Percentiles rank a stretch among this genome's conserved stretches.
Conservation (phyloP, 306 rosid genomes). For the Cucumis hystrix region DNA sequence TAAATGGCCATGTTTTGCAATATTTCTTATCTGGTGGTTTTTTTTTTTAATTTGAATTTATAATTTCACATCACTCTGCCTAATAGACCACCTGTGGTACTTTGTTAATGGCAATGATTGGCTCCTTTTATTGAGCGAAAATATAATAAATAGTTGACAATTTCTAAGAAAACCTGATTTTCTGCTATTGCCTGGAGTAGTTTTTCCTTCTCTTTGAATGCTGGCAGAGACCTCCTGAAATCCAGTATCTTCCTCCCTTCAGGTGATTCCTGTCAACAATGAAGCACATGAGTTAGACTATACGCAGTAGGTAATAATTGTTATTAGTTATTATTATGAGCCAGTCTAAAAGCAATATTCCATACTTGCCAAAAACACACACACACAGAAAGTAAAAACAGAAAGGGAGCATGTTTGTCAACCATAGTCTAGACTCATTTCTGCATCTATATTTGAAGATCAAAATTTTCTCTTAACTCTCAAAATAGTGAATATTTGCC, state of each 20-base stretch:
- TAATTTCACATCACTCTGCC: background rate
- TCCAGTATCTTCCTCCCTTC: constrained; percentile 42
- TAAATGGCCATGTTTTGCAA: background rate
- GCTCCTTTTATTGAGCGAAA: background rate
- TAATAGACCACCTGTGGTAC: background rate
- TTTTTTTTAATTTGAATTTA: background rate
- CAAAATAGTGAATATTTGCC: background rate
- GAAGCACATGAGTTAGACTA: background rate
- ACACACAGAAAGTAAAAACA: background rate
- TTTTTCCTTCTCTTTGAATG: constrained; percentile 38
- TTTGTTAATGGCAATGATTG: background rate
- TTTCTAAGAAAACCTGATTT: constrained; percentile 29
- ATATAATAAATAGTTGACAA: background rate
- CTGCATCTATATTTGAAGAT: background rate
- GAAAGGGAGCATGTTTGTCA: background rate
- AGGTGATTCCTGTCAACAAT: constrained; percentile 34
- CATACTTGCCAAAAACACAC: background rate
- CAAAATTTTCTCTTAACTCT: background rate
- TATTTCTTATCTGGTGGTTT: background rate
- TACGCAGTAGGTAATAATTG: background rate
- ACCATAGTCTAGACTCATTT: background rate
- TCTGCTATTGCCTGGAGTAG: constrained; percentile 43
- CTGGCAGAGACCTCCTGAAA: constrained; percentile 36
- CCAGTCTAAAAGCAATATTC: background rate
- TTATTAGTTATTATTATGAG: background rate